Evolutionary conservation across 2,329 filamentous ascomycete species (phyloP), one percentile per base, ranked within the genome.

Genomic region (Stachybotrys elegans): DNA sequence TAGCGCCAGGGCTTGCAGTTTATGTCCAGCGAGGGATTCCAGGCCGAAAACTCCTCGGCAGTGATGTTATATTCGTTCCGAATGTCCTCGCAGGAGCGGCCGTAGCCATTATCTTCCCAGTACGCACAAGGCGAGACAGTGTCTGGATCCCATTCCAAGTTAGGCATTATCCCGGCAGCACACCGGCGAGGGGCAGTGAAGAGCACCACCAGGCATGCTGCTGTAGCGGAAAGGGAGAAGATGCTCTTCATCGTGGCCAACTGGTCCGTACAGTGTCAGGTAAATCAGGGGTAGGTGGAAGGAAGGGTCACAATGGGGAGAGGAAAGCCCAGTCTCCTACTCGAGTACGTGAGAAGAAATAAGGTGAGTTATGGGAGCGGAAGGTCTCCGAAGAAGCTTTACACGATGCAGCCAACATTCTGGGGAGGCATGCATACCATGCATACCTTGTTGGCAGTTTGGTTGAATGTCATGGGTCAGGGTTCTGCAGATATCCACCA

Each of bases 11-110:
- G 23, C 40, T 46, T 46, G 47, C 52, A 57, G 36, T 56, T 50
- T 31, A 51, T 38, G n/a, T 44, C 32, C 20, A 57, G 43, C 29
- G 53, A 54, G 4, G 55, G 53, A 29, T 57, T 57, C 53, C 52
- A 56, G 14, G 34, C n/a, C n/a, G 36, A 22, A 34, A 51, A 53
- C 11, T 45, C 32, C 36, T 51, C 45, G 5, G 49, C 48, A n/a
- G 43, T 37, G 42, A 53, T 49, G 31, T 35, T 41, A 21, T 41
- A 47, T 20, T 40, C 23, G 39, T 43, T 38, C 17, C 47, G 41
- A 12, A 53, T 40, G 9, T 43, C 25, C 22, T 49, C 37, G 45
- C 51, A 53, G 22, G 20, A 34, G 5, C 43, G n/a, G 12, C 47
- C 43, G 14, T 44, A 32, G 25, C 43, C 41, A 41, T 51, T 51